phyloP scores from a whole-genome alignment of 2,329 filamentous ascomycete species.

The Hypoxylon sp. region DNA sequence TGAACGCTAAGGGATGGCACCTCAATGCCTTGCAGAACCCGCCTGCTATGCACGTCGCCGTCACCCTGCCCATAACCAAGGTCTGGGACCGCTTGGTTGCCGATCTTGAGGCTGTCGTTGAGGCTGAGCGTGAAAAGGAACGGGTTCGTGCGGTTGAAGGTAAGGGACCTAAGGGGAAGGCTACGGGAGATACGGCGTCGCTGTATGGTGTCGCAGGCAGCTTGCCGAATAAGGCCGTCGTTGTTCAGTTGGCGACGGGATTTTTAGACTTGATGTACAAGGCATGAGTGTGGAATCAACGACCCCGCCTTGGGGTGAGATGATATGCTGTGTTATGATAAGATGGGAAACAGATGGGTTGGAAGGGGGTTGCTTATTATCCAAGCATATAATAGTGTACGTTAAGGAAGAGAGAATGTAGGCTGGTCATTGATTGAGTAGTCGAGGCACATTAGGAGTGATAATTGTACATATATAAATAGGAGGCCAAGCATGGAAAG shows the following conservation, averaged over 20 bases:
- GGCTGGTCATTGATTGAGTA: constrained; percentile 9
- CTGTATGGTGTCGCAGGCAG: constrained; percentile 96
- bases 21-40: constrained; percentile 94
- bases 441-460: constrained; percentile 1
- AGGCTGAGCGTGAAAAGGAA: constrained; percentile 86
- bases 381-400: constrained; percentile 28
- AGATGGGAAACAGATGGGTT: not conserved
- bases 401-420: constrained; percentile 23
- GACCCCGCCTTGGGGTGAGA: not conserved
- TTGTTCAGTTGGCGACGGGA: constrained; percentile 88
- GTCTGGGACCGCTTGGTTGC: constrained; percentile 83
- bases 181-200: constrained; percentile 84
- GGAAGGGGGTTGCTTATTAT: constrained; percentile 4
- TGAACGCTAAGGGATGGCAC: constrained; percentile 91
- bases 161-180: constrained; percentile 75
- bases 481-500: constrained; percentile 3
- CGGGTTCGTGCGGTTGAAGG: constrained; percentile 79
- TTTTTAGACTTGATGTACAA: constrained; percentile 96
- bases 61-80: constrained; percentile 87
- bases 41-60: constrained; percentile 92
- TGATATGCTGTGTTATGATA: constrained; percentile 1
- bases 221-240: constrained; percentile 94
- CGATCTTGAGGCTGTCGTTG: constrained; percentile 77
- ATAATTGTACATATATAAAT: constrained; percentile 21
- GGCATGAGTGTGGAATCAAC: constrained; percentile 63